Base-by-base conservation (phyloP, 495 filamentous ascomycete species). In the Achaetomiella virescens region DNA sequence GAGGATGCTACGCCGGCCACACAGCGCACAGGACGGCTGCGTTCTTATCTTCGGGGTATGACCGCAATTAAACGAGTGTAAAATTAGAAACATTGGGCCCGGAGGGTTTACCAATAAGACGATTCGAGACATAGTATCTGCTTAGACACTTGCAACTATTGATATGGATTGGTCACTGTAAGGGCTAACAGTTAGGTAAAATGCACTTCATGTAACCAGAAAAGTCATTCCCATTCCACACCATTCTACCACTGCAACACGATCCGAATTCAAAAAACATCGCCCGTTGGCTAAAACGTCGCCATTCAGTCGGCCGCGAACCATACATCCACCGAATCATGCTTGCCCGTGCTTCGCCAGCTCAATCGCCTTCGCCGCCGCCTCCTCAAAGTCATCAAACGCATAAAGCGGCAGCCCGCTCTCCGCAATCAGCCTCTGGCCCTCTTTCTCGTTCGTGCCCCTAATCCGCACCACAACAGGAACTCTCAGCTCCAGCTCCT, bases 391-490 rank as follows among this genome's bases (percentile, higher is more conserved):
- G 44, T 86, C 85, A 64, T 91, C 88, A 72, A 87, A 91, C 0
- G 87, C 86, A 66, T 84, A 82, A 51, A 95, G 69, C 31, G 79
- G 78, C 57, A 91, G 72, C 5, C 87, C 85, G 66, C 86, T 89
- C 54, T 89, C 81, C 1, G 80, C 78, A 65, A 92, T 91, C 74
- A 95, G 81, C 66, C 79, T 79, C 75, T 86, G 83, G 11, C 89
- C 91, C 57, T 81, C 71, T 61, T 80, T 79, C 69, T 95, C 89
- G 59, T 90, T 91, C 43, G 89, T 92, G 12, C 90, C 91, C 58
- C 89, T 76, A 59, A 96, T 75, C 59, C 91, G 79, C 45, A 95
- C 91, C 38, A 95, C 88, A 12, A 95, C 85, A 15, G 90, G 90
- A 5, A 91, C 75, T 3, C 70, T 70, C 67, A 88, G 81, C 2